These are phyloP conservation scores for Citrus unshiu DNA, from an alignment of 345 rosid species.

Conservation along the genomic window DNA sequence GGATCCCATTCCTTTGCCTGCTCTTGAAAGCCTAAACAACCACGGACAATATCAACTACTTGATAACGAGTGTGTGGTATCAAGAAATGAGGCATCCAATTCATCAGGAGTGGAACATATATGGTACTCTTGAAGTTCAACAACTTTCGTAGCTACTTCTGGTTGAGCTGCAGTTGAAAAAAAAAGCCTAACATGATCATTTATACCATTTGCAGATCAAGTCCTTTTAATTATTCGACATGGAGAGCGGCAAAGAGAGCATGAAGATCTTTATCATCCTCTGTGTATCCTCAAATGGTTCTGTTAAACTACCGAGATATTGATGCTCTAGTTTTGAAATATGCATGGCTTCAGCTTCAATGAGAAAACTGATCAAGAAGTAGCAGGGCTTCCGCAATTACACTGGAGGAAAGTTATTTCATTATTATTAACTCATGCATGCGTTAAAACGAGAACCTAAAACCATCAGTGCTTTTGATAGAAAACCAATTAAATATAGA, in stretches of 20 bases:
- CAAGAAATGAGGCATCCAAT: not conserved
- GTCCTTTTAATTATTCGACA: not conserved
- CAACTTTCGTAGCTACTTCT: not conserved
- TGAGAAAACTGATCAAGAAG: not conserved
- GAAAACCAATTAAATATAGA: too few species aligned
- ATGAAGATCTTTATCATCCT: not conserved
- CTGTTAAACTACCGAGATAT: not conserved
- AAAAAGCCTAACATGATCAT: not conserved
- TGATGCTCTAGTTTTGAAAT: not conserved
- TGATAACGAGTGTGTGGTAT: constrained; percentile 13
- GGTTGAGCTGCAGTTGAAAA: not conserved
- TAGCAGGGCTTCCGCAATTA: not conserved
- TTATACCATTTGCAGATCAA: not conserved
- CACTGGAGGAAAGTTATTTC: not conserved
- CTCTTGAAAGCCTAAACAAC: constrained; percentile 14
- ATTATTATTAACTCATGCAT: too few species aligned
- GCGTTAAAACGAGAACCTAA: too few species aligned
- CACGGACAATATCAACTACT: constrained; percentile 22
- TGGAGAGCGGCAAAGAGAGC: not conserved
- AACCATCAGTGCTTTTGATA: too few species aligned
- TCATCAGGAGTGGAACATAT: not conserved
- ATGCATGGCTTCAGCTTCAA: not conserved
- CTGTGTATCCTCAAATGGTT: not conserved
- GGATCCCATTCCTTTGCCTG: constrained; percentile 4
- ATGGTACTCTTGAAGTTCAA: too few species aligned